phyloP scores from a whole-genome alignment of 805 yeast species.

The Schwanniomyces yamadae region DNA sequence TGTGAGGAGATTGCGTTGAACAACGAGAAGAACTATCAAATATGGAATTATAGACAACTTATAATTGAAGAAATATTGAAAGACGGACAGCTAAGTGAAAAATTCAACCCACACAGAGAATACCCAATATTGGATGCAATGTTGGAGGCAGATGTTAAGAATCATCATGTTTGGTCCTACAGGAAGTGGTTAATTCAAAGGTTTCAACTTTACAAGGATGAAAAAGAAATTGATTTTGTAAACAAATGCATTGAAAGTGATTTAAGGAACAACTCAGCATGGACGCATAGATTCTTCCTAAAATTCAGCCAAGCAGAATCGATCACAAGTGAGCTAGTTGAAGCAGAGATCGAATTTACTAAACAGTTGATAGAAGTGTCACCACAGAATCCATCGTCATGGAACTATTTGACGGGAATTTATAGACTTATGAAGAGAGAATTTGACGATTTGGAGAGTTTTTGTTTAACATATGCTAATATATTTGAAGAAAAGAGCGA shows the following conservation, averaged over 20 bases:
- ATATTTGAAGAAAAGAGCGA: slow-evolving; percentile 16
- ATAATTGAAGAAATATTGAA: slow-evolving; percentile 43
- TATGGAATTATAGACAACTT: slow-evolving; percentile 91
- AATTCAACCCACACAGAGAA: slow-evolving; percentile 53
- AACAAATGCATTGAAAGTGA: slow-evolving; percentile 54
- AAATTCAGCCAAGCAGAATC: slow-evolving; percentile 22
- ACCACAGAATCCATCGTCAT: slow-evolving; percentile 80
- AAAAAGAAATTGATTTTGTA: slow-evolving; percentile 53
- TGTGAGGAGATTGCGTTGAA: slow-evolving; percentile 69
- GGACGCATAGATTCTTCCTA: slow-evolving; percentile 81
- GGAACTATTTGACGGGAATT: slow-evolving; percentile 79
- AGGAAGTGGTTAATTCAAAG: slow-evolving; percentile 75
- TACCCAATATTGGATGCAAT: slow-evolving; percentile 62
- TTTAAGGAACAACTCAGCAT: slow-evolving; percentile 86
- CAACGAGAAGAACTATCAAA: slow-evolving; percentile 89
- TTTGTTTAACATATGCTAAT: slow-evolving; percentile 45
- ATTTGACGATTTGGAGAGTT: slow-evolving; percentile 40
- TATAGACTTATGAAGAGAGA: slow-evolving; percentile 26
- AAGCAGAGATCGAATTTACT: slow-evolving; percentile 55
- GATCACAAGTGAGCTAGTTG: slow-evolving; percentile 18
- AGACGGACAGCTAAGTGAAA: slow-evolving; percentile 9
- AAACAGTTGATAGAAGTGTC: slow-evolving; percentile 50
- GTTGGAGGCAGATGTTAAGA: slow-evolving; percentile 78
- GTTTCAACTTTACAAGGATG: slow-evolving; percentile 46
- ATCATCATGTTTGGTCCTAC: slow-evolving; percentile 96